Base-by-base conservation (phyloP, 352 stramenopile species). In the Pythium aristosporum region DNA sequence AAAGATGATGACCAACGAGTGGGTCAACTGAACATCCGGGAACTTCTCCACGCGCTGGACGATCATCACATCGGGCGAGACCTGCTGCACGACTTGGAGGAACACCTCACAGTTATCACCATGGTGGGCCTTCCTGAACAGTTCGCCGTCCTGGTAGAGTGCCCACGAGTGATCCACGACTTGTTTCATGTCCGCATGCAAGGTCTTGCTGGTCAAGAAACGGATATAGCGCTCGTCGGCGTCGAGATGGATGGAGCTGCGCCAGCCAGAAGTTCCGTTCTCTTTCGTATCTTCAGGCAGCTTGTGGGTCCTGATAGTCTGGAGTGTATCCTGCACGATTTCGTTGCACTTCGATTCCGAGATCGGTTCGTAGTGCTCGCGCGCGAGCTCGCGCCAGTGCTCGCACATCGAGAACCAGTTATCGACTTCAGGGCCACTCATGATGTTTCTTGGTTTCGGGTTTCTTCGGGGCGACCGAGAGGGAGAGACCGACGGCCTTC, bases 11-110 rank as follows among this genome's bases (percentile, higher is more conserved):
- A 16, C 42, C 18, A 71, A 18, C 9, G 44, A 43, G 52, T 67
- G 58, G 37, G 56, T 44, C 25, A 44, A 46, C 32, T 39, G 36
- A 2, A 71, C 47, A 3, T n/a, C 21, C n/a, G 47, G 49, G 50
- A 59, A 71, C 43, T 58, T 13, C 23, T 65, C 57, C 2, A 62
- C 41, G 44, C 12, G 37, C 13, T 53, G 64, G 28, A 71, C 21
- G 23, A 71, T 52, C 8, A 47, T 53, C 13, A 66, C 32, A 21
- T 71, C 51, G 2, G 39, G 42, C 21, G 48, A 34, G 39, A 71
- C 34, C 9, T 39, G 16, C 41, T 71, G 64, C 7, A 71, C 20
- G 2, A 67, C n/a, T 13, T 66, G 23, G 43, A 61, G 46, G 55
- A 54, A 61, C 37, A 68, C 5, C 2, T 56, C 18, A 23, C 28